phyloP scores from a whole-genome alignment of 352 stramenopile species.

The Globisporangium lucens region DNA sequence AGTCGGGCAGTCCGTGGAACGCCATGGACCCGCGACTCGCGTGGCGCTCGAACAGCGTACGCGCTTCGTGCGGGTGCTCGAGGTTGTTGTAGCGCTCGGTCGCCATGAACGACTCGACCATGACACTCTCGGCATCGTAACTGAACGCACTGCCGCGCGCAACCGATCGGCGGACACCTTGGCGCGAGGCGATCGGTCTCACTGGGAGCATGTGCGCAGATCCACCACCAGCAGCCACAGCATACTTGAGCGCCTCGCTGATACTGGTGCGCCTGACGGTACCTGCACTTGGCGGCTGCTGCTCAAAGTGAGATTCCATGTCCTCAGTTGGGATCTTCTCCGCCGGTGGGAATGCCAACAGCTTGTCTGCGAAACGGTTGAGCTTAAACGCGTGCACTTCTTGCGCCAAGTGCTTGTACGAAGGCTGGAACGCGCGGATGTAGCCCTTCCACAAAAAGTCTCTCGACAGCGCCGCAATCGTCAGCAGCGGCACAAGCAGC shows the following conservation, averaged over 20 bases:
- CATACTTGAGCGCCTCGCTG: constrained; percentile 23
- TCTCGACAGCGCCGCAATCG: constrained; percentile 64
- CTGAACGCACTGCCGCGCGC: constrained; percentile 81
- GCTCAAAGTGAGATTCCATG: constrained; percentile 22
- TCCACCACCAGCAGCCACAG: constrained; percentile 1
- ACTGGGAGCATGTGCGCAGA: constrained; percentile 19
- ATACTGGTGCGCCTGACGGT: constrained; percentile 2
- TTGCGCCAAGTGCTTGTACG: constrained; percentile 85
- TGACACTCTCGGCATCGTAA: constrained; percentile 87
- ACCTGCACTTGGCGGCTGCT: constrained; percentile 1
- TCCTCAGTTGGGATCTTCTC: constrained; percentile 61
- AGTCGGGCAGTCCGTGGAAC: constrained; percentile 55
- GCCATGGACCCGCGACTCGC: constrained; percentile 81
- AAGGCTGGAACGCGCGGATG: constrained; percentile 71
- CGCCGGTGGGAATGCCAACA: constrained; percentile 77
- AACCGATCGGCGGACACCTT: constrained; percentile 25
- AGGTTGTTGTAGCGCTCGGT: constrained; percentile 57
- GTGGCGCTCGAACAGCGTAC: constrained; percentile 72
- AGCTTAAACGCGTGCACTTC: constrained; percentile 74
- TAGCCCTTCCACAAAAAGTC: constrained; percentile 87
- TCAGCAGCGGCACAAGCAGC: constrained; percentile 69
- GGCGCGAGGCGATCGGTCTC: constrained; percentile 27
- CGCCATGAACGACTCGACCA: constrained; percentile 88
- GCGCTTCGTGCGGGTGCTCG: constrained; percentile 36
- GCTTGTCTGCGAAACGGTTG: constrained; percentile 53